These are phyloP conservation scores for Grammothele lineata DNA, from an alignment of 768 basidiomycete species.

Conservation along the genomic window DNA sequence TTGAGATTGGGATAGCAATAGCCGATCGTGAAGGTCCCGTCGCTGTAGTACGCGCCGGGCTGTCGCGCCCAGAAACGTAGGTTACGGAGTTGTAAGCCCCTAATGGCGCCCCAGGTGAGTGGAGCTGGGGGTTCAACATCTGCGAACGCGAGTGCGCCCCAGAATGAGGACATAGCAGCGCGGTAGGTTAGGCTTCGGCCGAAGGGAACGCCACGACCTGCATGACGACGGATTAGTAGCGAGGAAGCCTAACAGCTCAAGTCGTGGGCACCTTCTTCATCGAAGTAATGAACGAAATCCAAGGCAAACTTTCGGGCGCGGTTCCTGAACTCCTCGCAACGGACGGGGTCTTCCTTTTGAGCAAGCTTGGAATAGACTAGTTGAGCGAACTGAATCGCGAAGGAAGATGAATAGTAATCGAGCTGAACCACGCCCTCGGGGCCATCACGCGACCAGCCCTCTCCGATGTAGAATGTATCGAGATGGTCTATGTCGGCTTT, in stretches of 20 bases:
- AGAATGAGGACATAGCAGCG: conserved; percentile 80
- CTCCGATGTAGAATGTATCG: conserved; percentile 74
- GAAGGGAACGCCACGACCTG: conserved; percentile 72
- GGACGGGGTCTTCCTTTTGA: conserved; percentile 54
- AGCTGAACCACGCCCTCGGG: conserved; percentile 75
- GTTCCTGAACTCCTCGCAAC: conserved; percentile 61
- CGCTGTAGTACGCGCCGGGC: conserved; percentile 54
- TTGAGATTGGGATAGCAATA: conserved; percentile 69
- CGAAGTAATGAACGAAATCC: conserved; percentile 75
- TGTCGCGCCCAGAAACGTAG: conserved; percentile 68
- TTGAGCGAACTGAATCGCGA: conserved; percentile 75
- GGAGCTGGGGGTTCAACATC: conserved; percentile 66
- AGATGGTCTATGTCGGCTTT: conserved; percentile 71
- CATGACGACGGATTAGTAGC: neutral
- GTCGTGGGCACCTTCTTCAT: conserved; percentile 58
- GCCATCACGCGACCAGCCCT: conserved; percentile 75
- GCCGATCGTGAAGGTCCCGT: conserved; percentile 71
- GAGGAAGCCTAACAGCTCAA: no score
- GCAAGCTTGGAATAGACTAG: conserved; percentile 66
- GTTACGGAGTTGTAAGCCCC: conserved; percentile 69
- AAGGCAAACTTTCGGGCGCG: conserved; percentile 58
- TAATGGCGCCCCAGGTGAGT: conserved; percentile 69
- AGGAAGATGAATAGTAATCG: conserved; percentile 76
- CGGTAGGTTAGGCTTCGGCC: conserved; percentile 75
- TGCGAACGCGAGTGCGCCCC: conserved; percentile 70